Base-by-base conservation (phyloP, 306 rosid genomes). In the Cucumis sativus region DNA sequence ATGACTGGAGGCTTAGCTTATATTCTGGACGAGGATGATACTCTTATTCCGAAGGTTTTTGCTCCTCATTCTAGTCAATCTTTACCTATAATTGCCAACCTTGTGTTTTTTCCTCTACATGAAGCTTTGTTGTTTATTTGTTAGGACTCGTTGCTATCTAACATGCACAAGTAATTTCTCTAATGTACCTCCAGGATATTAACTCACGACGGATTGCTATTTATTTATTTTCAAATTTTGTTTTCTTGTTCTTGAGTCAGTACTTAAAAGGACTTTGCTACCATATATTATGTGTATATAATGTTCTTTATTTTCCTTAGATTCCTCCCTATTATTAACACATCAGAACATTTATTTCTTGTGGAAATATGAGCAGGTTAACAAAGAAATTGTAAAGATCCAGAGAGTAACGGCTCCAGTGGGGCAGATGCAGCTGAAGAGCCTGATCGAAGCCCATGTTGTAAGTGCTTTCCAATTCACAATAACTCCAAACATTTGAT, bases 1-100 rank as follows among this genome's bases (percentile, higher is more conserved):
- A 95, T 95, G 98, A 95, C 97, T 13, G 98, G 98, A 81, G 98
- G 98, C 56, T 88, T 95, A 87, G 96, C 97, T 72, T 92, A 95
- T 86, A 84, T 95, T 83, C 96, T 95, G 75, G 98, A 95, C 39
- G 97, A 95, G 82, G 98, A 95, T 37, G 75, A 90, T 77, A 82
- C 97, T 49, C 83, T 95, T 66, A 88, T 92, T 71, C 97, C 97
- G 25, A 95, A 92, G 98, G 97, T 95, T 77, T 82, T 88, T 77
- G 80, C 77, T 75, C 56, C 80, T 12, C 67, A 17, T 79, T 51
- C 20, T 58, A 58, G 56, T 33, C 13, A 7, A 23, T 49, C 62
- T 43, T 67, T 57, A 51, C 45, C 47, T 72, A 39, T 72, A 72
- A 47, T 65, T 51, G 59, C 5, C 21, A 52, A 28, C 60, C 60